Conservation (phyloP, 306 rosid species). For the Psophocarpus tetragonolobus region DNA sequence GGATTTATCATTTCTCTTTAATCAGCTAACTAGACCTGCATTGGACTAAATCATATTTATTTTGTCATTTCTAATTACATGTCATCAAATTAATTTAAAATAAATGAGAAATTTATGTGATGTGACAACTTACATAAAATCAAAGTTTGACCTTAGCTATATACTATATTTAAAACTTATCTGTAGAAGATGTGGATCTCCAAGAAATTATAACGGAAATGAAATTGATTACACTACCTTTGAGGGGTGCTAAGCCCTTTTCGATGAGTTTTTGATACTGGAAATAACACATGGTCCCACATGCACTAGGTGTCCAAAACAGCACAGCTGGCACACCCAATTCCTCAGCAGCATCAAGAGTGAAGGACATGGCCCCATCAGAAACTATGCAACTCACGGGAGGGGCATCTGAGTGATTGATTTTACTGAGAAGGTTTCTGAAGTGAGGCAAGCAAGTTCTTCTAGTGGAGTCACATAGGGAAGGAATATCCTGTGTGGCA, state of each 20-base stretch:
- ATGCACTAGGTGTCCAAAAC: conserved; percentile 54
- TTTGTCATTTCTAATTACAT: no score
- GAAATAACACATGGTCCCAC: conserved; percentile 52
- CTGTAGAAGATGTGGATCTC: no score
- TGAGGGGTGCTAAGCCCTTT: conserved; percentile 48
- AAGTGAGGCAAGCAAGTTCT: conserved; percentile 46
- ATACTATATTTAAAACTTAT: no score
- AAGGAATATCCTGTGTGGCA: conserved; percentile 47
- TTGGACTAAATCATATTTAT: no score
- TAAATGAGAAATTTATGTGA: no score
- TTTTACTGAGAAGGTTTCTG: conserved; percentile 36
- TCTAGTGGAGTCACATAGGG: conserved; percentile 40
- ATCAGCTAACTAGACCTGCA: no score
- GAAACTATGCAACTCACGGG: conserved; percentile 53
- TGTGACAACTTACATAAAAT: no score
- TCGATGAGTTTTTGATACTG: conserved; percentile 31
- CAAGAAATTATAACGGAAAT: no score
- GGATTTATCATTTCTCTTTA: no score
- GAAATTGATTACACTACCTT: conserved; percentile 39
- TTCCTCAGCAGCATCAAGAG: conserved; percentile 46
- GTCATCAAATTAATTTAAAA: no score
- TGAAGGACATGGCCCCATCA: conserved; percentile 50
- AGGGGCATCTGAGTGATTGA: conserved; percentile 41
- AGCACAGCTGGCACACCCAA: conserved; percentile 48
- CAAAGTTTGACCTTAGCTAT: no score